A percentile compares a stretch with the other conserved stretches of the same genome.
Evolutionary conservation across 1,284 basidiomycete species (phyloP).

Genomic region (Leccinum ponderosum): DNA sequence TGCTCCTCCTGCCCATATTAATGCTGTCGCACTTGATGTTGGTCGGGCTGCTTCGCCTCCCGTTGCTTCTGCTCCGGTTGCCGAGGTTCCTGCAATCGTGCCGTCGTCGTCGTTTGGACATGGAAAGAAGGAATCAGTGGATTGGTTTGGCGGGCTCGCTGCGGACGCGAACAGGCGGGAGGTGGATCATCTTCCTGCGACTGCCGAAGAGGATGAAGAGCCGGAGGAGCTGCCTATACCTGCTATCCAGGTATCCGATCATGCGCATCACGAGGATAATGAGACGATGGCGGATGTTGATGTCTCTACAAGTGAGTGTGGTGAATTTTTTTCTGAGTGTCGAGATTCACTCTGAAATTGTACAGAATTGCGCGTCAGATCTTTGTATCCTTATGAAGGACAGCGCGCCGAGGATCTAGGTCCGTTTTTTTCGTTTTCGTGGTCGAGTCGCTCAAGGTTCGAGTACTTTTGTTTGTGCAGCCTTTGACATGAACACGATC

Average conservation of each 20-base stretch:
- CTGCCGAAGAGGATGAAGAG: slow-evolving; percentile 52
- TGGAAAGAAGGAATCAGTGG: slow-evolving; percentile 80
- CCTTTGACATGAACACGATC: slow-evolving; percentile 82
- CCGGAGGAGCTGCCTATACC: slow-evolving; percentile 41
- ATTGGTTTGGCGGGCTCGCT: slow-evolving; percentile 91
- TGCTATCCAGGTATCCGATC: slow-evolving; percentile 57
- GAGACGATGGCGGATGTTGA: slow-evolving; percentile 82
- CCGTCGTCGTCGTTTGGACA: slow-evolving; percentile 17
- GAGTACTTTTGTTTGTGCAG: slow-evolving; percentile 38
- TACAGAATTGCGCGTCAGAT: slow-evolving; percentile 71
- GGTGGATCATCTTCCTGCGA: slow-evolving; percentile 50
- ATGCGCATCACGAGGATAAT: slow-evolving; percentile 33
- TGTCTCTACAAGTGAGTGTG: slow-evolving; percentile 52
- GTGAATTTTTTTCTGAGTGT: background rate
- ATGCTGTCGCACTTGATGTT: slow-evolving; percentile 35
- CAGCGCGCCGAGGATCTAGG: slow-evolving; percentile 87
- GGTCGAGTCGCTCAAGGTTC: slow-evolving; percentile 8
- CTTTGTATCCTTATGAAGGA: slow-evolving; percentile 82
- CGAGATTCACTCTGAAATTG: background rate
- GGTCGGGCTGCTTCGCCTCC: slow-evolving; percentile 36
- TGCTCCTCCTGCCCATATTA: slow-evolving; percentile 75
- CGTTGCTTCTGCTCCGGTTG: slow-evolving; percentile 14
- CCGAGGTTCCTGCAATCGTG: slow-evolving; percentile 12
- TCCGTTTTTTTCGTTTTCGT: slow-evolving; percentile 37
- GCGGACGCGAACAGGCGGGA: slow-evolving; percentile 56